Evolutionary conservation across 2,329 filamentous ascomycete species (phyloP), one percentile per base, ranked within the genome.

Genomic region (Colletotrichum aenigma): DNA sequence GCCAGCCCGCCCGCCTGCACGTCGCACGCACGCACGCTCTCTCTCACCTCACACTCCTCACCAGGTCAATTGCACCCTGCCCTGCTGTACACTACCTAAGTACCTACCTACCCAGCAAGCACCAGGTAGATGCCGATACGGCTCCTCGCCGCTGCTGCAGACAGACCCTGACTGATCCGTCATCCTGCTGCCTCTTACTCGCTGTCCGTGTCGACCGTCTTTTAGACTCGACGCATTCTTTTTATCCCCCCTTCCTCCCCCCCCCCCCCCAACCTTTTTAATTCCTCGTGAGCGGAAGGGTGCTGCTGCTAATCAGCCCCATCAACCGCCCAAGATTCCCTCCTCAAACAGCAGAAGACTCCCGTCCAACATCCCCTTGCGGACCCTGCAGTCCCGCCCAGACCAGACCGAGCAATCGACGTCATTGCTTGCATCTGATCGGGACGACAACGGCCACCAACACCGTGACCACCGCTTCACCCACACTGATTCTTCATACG

Each of bases 361-460:
- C 79, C 91, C 91, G 84, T 95, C 94, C 87, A 95, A 94, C 87
- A 98, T 98, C 85, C 96, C 96, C 81, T 91, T 98, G 82, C 94
- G 94, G 85, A 94, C 93, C 81, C 89, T 98, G 81, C 84, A 89
- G 78, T 84, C 85, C 76, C 81, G 82, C 74, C 75, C 82, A 69
- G 81, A 80, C 77, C 82, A 85, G 75, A 81, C 84, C 79, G 83
- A 83, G 68, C 81, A 85, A 76, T 84, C 88, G 78, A 86, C 88
- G 79, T 86, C 87, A 81, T 84, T 89, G 81, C 84, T 90, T 83
- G 77, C 81, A 84, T 64, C 79, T 82, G 71, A 79, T 76, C 80
- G 79, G 76, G 77, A 80, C 79, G 78, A 81, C 78, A 71, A 83
- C 82, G 83, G 83, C 81, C 85, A 83, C 80, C 82, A 85, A 77